phyloP scores from a whole-genome alignment of 2,329 filamentous ascomycete species.

The Colletotrichum lupini region DNA sequence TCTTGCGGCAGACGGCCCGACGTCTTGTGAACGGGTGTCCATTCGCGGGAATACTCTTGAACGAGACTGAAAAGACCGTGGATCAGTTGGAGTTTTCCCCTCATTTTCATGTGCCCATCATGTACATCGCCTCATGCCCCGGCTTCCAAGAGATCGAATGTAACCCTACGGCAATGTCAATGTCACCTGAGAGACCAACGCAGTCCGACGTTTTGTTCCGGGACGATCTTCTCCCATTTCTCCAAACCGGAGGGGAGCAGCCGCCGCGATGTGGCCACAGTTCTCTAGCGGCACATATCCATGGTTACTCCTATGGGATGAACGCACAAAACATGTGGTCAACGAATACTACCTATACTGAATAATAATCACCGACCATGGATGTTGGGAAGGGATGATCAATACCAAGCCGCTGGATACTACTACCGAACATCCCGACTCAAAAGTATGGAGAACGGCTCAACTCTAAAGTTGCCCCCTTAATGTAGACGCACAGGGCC shows the following conservation, averaged over 20 bases:
- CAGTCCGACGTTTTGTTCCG: background rate
- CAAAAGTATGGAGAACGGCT: background rate
- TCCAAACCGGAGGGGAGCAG: constrained; percentile 13
- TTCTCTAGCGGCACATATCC: background rate
- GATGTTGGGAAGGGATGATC: background rate
- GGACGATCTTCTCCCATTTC: constrained; percentile 10
- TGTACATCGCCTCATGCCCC: constrained; percentile 5
- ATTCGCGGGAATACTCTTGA: background rate
- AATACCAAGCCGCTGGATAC: constrained; percentile 21
- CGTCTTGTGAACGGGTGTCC: background rate
- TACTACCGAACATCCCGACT: background rate
- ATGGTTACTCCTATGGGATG: background rate
- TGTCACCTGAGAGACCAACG: constrained; percentile 16
- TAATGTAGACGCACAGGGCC: constrained; percentile 13
- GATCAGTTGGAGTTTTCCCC: background rate
- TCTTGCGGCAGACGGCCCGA: constrained; percentile 2
- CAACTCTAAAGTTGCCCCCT: background rate
- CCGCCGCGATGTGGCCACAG: background rate
- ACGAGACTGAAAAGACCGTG: background rate
- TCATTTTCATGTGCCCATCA: background rate
- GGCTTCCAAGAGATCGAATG: constrained; percentile 28
- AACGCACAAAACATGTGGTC: background rate
- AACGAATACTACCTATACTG: background rate
- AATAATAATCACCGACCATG: background rate
- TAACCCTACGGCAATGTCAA: constrained; percentile 11